Evolutionary conservation across 163 green algal species (phyloP).

Genomic region (Picocystis sp.): DNA sequence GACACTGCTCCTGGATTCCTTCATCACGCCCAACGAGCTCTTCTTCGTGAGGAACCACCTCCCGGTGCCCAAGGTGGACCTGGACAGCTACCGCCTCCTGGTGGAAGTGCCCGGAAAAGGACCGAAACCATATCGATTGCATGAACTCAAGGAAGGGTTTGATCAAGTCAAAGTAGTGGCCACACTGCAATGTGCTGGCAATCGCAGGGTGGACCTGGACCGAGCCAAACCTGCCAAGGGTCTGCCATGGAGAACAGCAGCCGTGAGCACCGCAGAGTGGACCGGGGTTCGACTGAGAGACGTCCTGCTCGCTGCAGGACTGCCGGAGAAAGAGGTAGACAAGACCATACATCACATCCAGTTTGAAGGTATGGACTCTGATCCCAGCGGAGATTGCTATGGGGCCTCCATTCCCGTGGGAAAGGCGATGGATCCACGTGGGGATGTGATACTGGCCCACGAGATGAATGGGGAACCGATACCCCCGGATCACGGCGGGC

Average conservation of each 20-base stretch:
- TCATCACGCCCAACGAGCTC: slow-evolving; percentile 56
- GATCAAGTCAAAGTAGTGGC: slow-evolving; percentile 46
- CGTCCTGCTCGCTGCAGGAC: slow-evolving; percentile 43
- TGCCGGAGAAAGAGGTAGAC: slow-evolving; percentile 15
- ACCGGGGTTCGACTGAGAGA: slow-evolving; percentile 48
- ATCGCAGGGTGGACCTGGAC: slow-evolving; percentile 48
- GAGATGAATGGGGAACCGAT: slow-evolving; percentile 79
- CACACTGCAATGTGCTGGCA: slow-evolving; percentile 63
- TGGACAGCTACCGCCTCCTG: slow-evolving; percentile 20
- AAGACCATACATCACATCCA: slow-evolving; percentile 1
- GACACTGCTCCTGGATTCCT: slow-evolving; percentile 30
- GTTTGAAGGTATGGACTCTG: slow-evolving; percentile 26
- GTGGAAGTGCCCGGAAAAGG: slow-evolving; percentile 4
- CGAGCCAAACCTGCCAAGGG: slow-evolving; percentile 37
- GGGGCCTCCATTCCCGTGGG: slow-evolving; percentile 50
- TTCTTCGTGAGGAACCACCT: slow-evolving; percentile 83
- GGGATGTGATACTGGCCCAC: slow-evolving; percentile 68
- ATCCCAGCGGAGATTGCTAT: slow-evolving; percentile 38
- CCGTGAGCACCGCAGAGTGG: slow-evolving; percentile 58
- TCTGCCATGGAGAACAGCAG: slow-evolving; percentile 54
- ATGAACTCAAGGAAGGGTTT: slow-evolving; percentile 53
- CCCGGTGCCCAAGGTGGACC: slow-evolving; percentile 50
- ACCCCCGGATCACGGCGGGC: not conserved
- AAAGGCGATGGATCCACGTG: slow-evolving; percentile 28
- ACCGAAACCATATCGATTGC: slow-evolving; percentile 21